Conservation (phyloP, 257 asterid genomes). For the Henckelia pumila region DNA sequence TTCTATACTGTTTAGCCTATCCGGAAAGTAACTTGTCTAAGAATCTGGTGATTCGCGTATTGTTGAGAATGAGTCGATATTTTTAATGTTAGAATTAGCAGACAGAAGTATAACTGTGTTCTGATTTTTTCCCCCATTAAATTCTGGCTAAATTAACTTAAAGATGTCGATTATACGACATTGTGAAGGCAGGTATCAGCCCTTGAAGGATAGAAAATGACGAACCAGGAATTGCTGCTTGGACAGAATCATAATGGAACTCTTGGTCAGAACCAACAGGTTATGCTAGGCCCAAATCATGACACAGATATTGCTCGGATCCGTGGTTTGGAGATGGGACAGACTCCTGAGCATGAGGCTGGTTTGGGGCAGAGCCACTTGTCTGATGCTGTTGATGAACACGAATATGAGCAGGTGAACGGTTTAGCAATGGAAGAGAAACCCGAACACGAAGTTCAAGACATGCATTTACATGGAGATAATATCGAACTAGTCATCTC, state of each 20-base stretch:
- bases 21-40: background rate
- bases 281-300: slow-evolving; percentile 50
- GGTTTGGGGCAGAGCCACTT: slow-evolving; percentile 46
- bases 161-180: slow-evolving; percentile 10
- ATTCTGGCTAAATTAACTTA: background rate
- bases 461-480: slow-evolving; percentile 42
- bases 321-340: slow-evolving; percentile 52
- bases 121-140: background rate
- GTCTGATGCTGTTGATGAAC: slow-evolving; percentile 37
- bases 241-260: slow-evolving; percentile 46
- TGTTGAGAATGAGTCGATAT: background rate
- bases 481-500: slow-evolving; percentile 52
- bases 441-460: slow-evolving; percentile 51
- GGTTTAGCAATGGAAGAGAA: slow-evolving; percentile 56
- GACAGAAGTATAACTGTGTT: background rate
- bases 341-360: slow-evolving; percentile 41
- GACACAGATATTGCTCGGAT: slow-evolving; percentile 43
- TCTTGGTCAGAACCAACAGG: slow-evolving; percentile 52
- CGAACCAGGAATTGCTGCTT: slow-evolving; percentile 50
- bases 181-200: slow-evolving; percentile 19
- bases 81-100: background rate
- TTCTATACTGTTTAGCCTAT: slow-evolving; percentile 9
- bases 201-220: slow-evolving; percentile 41
- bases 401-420: slow-evolving; percentile 53
- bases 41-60: background rate